A percentile compares a stretch with the other conserved stretches of the same genome.
These are phyloP conservation scores for Alternaria burnsii DNA, from an alignment of 2,329 filamentous ascomycete genomes.

Conservation along the genomic window DNA sequence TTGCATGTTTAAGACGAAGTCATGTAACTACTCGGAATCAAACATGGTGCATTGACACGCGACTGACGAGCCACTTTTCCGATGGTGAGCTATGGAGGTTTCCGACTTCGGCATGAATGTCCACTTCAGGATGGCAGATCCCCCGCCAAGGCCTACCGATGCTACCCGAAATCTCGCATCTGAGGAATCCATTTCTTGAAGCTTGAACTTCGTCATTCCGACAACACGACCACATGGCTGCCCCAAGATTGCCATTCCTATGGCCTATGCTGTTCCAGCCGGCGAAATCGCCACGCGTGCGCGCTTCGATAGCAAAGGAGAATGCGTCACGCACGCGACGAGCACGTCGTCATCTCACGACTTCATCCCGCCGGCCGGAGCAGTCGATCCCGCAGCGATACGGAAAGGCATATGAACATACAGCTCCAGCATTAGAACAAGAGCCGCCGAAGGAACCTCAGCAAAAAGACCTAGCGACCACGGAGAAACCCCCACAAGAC, in stretches of 20 bases:
- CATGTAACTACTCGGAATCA: no score
- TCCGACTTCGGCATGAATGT: conserved; percentile 14
- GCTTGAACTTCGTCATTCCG: conserved; percentile 2
- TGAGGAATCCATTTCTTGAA: conserved; percentile 8
- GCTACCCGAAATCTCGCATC: conserved; percentile 19
- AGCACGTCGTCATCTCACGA: conserved; percentile 35
- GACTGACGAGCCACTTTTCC: not conserved
- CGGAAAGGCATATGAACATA: conserved; percentile 58
- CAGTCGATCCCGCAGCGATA: conserved; percentile 54
- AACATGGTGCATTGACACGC: not conserved
- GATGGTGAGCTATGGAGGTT: not conserved
- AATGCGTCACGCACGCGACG: conserved; percentile 23
- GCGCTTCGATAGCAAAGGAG: conserved; percentile 20
- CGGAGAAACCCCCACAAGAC: conserved; percentile 17
- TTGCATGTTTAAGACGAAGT: rapidly evolving
- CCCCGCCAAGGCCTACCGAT: conserved; percentile 19
- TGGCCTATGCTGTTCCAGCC: conserved; percentile 57
- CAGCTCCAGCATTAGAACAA: conserved; percentile 46
- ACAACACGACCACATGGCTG: conserved; percentile 47
- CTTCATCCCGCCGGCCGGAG: conserved; percentile 40
- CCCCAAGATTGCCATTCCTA: conserved; percentile 57
- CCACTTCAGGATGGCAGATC: conserved; percentile 24
- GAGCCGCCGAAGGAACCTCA: conserved; percentile 14
- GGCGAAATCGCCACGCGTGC: conserved; percentile 29
- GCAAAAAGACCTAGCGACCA: conserved; percentile 4